These are phyloP conservation scores for Casuarina glauca DNA, from an alignment of 306 rosid genomes.

Conservation along the genomic window DNA sequence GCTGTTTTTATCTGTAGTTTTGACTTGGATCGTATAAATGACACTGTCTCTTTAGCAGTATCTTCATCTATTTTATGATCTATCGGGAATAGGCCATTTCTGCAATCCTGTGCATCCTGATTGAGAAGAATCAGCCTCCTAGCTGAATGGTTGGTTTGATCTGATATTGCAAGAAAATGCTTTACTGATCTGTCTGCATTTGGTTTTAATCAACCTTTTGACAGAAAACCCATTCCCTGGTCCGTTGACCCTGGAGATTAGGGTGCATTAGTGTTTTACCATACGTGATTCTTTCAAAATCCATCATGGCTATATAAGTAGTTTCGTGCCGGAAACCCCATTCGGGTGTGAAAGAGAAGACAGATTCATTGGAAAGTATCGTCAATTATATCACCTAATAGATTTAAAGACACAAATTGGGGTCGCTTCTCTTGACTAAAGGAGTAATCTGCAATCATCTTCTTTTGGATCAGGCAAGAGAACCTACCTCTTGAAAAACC, in stretches of 20 bases:
- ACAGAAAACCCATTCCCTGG: not conserved
- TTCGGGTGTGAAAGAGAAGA: conserved; percentile 9
- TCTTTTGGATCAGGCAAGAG: conserved; percentile 15
- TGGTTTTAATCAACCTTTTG: conserved; percentile 14
- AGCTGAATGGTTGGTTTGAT: not conserved
- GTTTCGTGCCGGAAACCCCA: not conserved
- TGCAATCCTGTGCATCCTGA: not conserved
- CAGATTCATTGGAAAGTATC: conserved; percentile 7
- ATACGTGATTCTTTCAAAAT: conserved; percentile 19
- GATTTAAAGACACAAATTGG: not conserved
- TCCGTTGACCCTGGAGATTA: not conserved
- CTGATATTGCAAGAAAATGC: not conserved
- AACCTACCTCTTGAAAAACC: not conserved
- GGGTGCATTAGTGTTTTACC: conserved; percentile 37
- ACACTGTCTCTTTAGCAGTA: not conserved
- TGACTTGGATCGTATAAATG: not conserved
- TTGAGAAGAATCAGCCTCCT: not conserved
- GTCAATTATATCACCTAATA: not conserved
- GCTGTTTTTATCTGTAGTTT: not conserved
- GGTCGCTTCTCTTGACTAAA: not conserved
- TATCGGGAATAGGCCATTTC: not conserved
- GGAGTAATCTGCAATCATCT: conserved; percentile 1
- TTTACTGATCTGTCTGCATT: not conserved
- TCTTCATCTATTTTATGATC: not conserved
- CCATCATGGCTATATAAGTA: not conserved